phyloP scores from a whole-genome alignment of 108 stramenopile species.

The Cyclotella distinguenda region DNA sequence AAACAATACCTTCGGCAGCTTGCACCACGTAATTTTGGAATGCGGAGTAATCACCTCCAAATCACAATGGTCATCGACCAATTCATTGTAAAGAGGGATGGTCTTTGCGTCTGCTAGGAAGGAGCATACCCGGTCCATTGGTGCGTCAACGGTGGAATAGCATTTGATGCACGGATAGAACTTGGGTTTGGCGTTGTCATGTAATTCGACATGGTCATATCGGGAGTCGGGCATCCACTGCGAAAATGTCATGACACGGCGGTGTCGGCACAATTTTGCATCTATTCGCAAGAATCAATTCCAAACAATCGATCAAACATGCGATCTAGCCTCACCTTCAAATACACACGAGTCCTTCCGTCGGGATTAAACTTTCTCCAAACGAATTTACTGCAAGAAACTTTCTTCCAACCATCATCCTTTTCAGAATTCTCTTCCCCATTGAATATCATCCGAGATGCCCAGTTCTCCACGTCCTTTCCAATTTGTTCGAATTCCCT shows the following conservation, averaged over 20 bases:
- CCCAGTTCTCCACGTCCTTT: slow-evolving; percentile 74
- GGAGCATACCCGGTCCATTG: slow-evolving; percentile 75
- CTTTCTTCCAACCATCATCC: slow-evolving; percentile 70
- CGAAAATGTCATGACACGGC: background rate
- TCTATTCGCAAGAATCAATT: background rate
- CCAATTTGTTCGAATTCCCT: slow-evolving; percentile 61
- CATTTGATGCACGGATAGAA: slow-evolving; percentile 75
- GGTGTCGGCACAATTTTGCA: background rate
- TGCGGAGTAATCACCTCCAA: slow-evolving; percentile 54
- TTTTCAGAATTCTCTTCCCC: slow-evolving; percentile 36
- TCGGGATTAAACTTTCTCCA: slow-evolving; percentile 56
- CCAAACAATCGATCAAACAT: background rate
- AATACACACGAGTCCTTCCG: slow-evolving; percentile 61
- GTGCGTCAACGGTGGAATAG: slow-evolving; percentile 75
- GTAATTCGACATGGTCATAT: slow-evolving; percentile 42
- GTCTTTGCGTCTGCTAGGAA: slow-evolving; percentile 64
- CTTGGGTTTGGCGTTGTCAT: slow-evolving; percentile 17
- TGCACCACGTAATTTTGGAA: slow-evolving; percentile 79
- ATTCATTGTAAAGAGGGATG: slow-evolving; percentile 74
- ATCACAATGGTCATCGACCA: slow-evolving; percentile 63
- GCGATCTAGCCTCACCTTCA: slow-evolving; percentile 49
- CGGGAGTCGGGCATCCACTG: slow-evolving; percentile 85
- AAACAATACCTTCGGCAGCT: slow-evolving; percentile 80
- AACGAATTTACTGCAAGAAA: slow-evolving; percentile 68
- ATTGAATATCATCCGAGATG: slow-evolving; percentile 49